Evolutionary conservation across 2,329 filamentous ascomycete species (phyloP).

Genomic region (Scolecobasidium constrictum): DNA sequence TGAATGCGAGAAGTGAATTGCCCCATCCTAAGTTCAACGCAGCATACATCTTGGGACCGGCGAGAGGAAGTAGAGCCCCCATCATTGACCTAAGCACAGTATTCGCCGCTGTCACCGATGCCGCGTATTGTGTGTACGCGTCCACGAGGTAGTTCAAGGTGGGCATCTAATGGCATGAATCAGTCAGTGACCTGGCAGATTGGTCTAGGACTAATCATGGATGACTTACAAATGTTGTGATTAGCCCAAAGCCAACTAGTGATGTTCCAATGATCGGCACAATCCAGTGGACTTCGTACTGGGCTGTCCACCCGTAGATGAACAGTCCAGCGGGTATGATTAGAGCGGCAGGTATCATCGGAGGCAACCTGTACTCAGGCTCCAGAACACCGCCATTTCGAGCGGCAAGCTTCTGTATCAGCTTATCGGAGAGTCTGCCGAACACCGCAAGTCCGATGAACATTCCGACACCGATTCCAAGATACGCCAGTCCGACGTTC

Average conservation of each 20-base stretch:
- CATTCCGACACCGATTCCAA: constrained; percentile 30
- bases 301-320: constrained; percentile 21
- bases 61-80: constrained; percentile 29
- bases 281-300: constrained; percentile 21
- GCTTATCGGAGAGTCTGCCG: neutral
- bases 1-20: constrained; percentile 26
- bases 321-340: constrained; percentile 25
- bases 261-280: constrained; percentile 24
- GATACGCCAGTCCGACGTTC: constrained; percentile 28
- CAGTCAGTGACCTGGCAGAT: neutral
- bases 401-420: constrained; percentile 3
- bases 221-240: constrained; percentile 20
- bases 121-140: constrained; percentile 29
- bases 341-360: constrained; percentile 6
- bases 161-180: constrained; percentile 19
- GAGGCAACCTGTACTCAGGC: constrained; percentile 9
- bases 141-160: constrained; percentile 30
- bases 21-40: constrained; percentile 29
- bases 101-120: constrained; percentile 29
- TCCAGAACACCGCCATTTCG: constrained; percentile 3
- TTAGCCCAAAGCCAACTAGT: constrained; percentile 23
- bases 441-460: constrained; percentile 19
- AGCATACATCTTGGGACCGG: constrained; percentile 26
- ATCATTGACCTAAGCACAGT: constrained; percentile 25
- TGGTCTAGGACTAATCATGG: neutral